phyloP scores from a whole-genome alignment of 1,284 basidiomycete genomes.

The Trichosporon ovoides region DNA sequence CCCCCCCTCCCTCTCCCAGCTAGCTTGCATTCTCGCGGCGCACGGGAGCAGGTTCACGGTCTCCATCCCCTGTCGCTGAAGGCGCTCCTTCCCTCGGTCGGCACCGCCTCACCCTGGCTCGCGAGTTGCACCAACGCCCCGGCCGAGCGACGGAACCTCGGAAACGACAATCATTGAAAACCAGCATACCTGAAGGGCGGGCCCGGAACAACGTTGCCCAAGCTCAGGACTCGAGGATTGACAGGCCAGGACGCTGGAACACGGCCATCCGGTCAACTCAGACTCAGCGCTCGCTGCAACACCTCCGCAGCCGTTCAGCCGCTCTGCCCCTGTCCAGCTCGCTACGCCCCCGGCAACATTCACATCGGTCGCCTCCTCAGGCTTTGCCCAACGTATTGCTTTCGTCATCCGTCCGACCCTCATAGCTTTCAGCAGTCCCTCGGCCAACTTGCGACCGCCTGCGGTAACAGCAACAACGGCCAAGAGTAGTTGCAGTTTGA shows the following conservation, averaged over 20 bases:
- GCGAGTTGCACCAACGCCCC: not conserved
- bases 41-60: not conserved
- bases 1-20: not conserved
- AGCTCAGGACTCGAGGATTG: not conserved
- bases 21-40: not conserved
- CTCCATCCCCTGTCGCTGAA: not conserved
- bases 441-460: not conserved
- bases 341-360: not conserved
- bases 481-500: not conserved
- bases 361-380: no score
- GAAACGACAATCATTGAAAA: not conserved
- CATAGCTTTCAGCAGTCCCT: not conserved
- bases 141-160: not conserved
- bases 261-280: not conserved
- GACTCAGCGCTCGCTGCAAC: not conserved
- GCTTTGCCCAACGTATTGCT: no score
- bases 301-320: not conserved
- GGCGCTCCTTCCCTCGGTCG: not conserved
- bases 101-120: not conserved
- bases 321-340: not conserved
- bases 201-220: not conserved
- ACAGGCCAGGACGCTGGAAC: conserved; percentile 1
- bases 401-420: not conserved
- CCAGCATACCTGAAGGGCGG: not conserved
- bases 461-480: not conserved